A percentile compares a stretch with the other conserved stretches of the same genome.
phyloP scores from a whole-genome alignment of 2,329 filamentous ascomycete species.

The Rhynchosporium secalis region DNA sequence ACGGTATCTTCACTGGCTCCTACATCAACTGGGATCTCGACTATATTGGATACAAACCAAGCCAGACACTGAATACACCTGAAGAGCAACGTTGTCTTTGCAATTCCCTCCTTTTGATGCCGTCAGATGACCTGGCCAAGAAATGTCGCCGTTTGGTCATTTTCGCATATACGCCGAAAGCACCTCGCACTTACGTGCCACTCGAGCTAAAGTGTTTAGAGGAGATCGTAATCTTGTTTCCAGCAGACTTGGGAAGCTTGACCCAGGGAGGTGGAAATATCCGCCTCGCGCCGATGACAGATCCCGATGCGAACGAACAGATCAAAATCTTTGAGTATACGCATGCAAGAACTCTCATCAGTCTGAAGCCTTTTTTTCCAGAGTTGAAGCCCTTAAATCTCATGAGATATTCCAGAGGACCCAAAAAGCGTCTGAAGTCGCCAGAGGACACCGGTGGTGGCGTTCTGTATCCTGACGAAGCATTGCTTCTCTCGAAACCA shows the following conservation, averaged over 20 bases:
- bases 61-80: not conserved
- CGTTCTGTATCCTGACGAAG: not conserved
- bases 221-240: not conserved
- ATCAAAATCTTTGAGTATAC: not conserved
- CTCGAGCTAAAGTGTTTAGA: not conserved
- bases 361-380: not conserved
- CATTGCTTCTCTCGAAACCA: not conserved
- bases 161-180: not conserved
- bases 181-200: not conserved
- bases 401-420: not conserved
- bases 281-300: not conserved
- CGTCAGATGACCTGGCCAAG: not conserved
- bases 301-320: not conserved
- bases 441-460: constrained; percentile 2
- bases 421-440: not conserved
- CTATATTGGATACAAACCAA: constrained; percentile 4
- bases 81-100: too few relatives aligned
- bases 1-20: constrained; percentile 1
- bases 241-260: not conserved
- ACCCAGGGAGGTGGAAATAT: not conserved
- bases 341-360: not conserved
- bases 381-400: not conserved
- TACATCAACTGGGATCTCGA: constrained; percentile 17
- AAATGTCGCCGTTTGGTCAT: not conserved
- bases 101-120: not conserved